Evolutionary conservation across 2,329 filamentous ascomycete species (phyloP).

Genomic region (Arthrobotrys sinensis): DNA sequence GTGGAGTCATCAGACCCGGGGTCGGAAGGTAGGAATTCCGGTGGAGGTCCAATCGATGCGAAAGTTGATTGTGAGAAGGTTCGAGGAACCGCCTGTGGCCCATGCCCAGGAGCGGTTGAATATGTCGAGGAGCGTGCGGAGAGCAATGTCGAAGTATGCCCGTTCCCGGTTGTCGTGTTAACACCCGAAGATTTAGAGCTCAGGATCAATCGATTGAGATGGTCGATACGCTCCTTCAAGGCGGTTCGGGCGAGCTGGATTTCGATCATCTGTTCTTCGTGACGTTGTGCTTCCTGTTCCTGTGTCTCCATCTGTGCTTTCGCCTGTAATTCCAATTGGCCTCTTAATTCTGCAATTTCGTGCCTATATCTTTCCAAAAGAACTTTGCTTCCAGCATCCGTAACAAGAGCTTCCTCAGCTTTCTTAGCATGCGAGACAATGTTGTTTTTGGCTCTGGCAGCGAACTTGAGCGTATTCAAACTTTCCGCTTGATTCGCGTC

Average conservation of each 20-base stretch:
- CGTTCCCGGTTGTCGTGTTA: conserved; percentile 79
- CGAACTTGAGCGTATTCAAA: conserved; percentile 96
- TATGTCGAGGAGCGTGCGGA: conserved; percentile 67
- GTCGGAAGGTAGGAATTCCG: conserved; percentile 69
- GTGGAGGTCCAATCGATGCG: conserved; percentile 69
- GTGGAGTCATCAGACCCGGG: conserved; percentile 77
- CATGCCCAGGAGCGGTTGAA: conserved; percentile 76
- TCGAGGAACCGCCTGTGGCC: conserved; percentile 71
- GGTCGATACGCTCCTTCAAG: conserved; percentile 96
- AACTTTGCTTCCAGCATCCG: conserved; percentile 88
- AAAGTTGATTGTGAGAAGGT: conserved; percentile 71
- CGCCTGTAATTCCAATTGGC: conserved; percentile 84
- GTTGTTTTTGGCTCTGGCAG: conserved; percentile 95
- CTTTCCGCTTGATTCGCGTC: conserved; percentile 75
- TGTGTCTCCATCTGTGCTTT: conserved; percentile 81
- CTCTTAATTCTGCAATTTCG: conserved; percentile 87
- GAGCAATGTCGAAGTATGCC: conserved; percentile 36
- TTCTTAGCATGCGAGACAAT: conserved; percentile 97
- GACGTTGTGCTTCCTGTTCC: conserved; percentile 85
- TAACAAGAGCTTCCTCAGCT: conserved; percentile 85
- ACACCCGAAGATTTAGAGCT: conserved; percentile 97
- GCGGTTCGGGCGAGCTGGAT: conserved; percentile 98
- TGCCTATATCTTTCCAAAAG: conserved; percentile 92
- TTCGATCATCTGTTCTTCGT: conserved; percentile 97
- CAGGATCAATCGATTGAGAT: conserved; percentile 93